Evolutionary conservation across 176 grass and related monocot genomes (phyloP).

Genomic region (Carex scoparia): DNA sequence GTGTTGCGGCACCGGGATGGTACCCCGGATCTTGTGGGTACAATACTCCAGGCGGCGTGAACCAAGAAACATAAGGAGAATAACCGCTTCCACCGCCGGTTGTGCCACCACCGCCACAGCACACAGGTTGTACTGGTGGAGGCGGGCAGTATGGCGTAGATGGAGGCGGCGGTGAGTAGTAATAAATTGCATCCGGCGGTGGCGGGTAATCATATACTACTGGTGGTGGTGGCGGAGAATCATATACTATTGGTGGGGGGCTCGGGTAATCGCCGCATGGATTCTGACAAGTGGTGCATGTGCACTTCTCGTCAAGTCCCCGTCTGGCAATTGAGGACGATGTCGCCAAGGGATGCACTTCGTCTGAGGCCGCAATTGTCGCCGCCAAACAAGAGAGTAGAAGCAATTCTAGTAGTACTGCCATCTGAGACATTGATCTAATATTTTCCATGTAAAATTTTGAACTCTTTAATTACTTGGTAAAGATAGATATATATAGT

Average conservation of each 20-base stretch:
- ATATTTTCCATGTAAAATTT: neutral
- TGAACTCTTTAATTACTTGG: neutral
- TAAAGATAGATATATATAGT: neutral
- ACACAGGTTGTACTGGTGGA: constrained; percentile 17
- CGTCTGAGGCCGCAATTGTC: neutral
- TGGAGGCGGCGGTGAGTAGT: constrained; percentile 25
- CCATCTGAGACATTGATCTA: neutral
- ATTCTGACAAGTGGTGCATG: constrained; percentile 36
- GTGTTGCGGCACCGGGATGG: constrained; percentile 31
- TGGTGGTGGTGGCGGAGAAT: constrained; percentile 24
- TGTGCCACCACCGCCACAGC: neutral
- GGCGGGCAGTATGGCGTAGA: constrained; percentile 46
- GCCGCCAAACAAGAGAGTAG: neutral
- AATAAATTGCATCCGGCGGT: neutral
- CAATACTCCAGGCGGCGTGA: constrained; percentile 39
- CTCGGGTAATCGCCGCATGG: constrained; percentile 57
- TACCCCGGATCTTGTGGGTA: constrained; percentile 65
- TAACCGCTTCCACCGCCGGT: constrained; percentile 14
- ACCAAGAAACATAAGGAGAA: constrained; percentile 44
- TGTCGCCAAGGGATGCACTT: neutral
- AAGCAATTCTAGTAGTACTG: neutral
- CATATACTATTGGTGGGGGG: constrained; percentile 44
- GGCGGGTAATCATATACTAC: constrained; percentile 33
- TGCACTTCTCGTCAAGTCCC: constrained; percentile 24
- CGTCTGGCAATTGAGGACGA: neutral